Base-by-base conservation (phyloP, 495 filamentous ascomycete genomes). In the Lophiotrema nucula region DNA sequence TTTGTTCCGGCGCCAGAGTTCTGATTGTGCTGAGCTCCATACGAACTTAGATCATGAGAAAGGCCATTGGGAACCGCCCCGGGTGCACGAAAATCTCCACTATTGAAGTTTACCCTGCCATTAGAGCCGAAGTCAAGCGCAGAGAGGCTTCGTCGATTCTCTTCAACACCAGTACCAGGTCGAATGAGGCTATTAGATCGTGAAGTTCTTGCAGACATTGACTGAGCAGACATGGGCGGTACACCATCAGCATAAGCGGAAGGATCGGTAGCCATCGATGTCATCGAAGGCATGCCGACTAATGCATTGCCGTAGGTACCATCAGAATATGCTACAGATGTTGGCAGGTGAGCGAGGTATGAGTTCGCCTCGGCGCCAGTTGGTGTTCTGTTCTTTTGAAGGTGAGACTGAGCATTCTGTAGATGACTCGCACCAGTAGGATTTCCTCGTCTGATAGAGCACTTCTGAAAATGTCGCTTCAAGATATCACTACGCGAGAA, bases 391-490 rank as follows among this genome's bases (percentile, higher is more conserved):
- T 53, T 62, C 72, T 88, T 89, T 77, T 90, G 90, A 60, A 92
- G 77, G 73, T 93, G 89, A 58, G 88, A 88, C 72, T 91, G 87
- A 38, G 93, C 87, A 74, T 95, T 88, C 52, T 90, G 90, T 67
- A 98, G 75, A 79, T 98, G 92, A 65, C 84, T 93, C 53, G 86
- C 88, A 53, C 90, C 91, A 21, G 88, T 95, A 23, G 92, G 92
- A 76, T 97, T 97, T 42, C 93, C 93, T 62, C 93, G 84, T 62
- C 93, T 84, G 48, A 96, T 85, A 26, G 92, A 96, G 74, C 93
- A 98, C 74, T 98, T 98, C 70, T 95, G 89, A 72, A 98, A 98
- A 73, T 98, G 93, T 56, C 93, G 87, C 77, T 98, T 98, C 70
- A 98, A 76, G 62, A 98, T 98, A 72, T 98, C 93, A 77, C 89